Evolutionary conservation across 2,329 filamentous ascomycete species (phyloP).

Genomic region (Pseudocercospora eumusae): DNA sequence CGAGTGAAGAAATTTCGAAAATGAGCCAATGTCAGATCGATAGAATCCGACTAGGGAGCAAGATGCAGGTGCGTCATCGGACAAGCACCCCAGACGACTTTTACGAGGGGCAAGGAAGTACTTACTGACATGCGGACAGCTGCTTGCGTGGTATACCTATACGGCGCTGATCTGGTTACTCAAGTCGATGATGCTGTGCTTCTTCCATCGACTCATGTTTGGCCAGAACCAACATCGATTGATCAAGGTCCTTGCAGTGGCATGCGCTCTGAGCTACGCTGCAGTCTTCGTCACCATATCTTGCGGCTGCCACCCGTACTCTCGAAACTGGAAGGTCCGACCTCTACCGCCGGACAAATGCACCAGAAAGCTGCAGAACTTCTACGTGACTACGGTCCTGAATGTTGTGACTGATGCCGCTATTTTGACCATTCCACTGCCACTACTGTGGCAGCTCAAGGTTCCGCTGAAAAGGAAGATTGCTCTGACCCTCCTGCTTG

Average conservation of each 20-base stretch:
- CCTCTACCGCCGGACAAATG: conserved; percentile 34
- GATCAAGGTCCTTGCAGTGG: conserved; percentile 36
- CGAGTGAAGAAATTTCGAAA: conserved; percentile 19
- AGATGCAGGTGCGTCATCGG: conserved; percentile 37
- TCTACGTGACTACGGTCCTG: conserved; percentile 37
- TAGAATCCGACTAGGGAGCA: conserved; percentile 39
- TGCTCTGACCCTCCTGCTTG: conserved; percentile 39
- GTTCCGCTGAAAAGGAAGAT: conserved; percentile 40
- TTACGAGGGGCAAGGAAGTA: conserved; percentile 40
- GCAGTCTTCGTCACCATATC: conserved; percentile 39
- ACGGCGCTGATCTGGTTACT: conserved; percentile 28
- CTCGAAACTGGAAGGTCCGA: conserved; percentile 36
- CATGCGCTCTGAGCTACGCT: conserved; percentile 34
- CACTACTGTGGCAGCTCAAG: conserved; percentile 40
- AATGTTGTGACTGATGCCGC: conserved; percentile 40
- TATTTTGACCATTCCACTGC: conserved; percentile 40
- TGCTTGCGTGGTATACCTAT: conserved; percentile 30
- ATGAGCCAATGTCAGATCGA: conserved; percentile 35
- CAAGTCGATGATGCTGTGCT: conserved; percentile 32
- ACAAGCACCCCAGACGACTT: background rate
- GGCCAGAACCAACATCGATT: conserved; percentile 37
- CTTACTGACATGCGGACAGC: background rate
- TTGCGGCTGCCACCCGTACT: conserved; percentile 35
- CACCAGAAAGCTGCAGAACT: conserved; percentile 26
- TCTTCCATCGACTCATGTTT: conserved; percentile 39